These are phyloP conservation scores for Boletus eberwhitei DNA, from an alignment of 768 basidiomycete genomes.

Conservation along the genomic window DNA sequence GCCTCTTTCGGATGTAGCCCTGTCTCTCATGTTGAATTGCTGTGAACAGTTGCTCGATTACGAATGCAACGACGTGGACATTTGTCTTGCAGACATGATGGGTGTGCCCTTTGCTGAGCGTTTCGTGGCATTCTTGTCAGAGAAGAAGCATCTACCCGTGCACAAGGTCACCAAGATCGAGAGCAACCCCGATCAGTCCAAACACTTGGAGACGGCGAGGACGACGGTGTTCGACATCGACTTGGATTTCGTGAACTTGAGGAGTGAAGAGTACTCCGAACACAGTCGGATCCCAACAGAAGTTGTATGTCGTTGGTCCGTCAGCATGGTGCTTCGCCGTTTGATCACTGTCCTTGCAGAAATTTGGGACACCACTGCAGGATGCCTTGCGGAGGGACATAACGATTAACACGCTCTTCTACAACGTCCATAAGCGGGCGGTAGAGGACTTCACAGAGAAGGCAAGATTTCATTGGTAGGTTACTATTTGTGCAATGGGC, in stretches of 20 bases:
- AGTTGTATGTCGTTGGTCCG: conserved; percentile 53
- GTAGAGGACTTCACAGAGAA: conserved; percentile 88
- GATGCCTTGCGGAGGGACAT: conserved; percentile 90
- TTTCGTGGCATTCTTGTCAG: conserved; percentile 56
- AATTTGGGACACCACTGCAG: conserved; percentile 87
- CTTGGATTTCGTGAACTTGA: conserved; percentile 90
- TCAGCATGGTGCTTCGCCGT: neutral
- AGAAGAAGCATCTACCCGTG: conserved; percentile 29
- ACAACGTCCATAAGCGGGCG: conserved; percentile 81
- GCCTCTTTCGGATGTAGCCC: conserved; percentile 1
- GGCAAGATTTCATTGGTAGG: conserved; percentile 37
- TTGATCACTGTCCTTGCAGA: conserved; percentile 40
- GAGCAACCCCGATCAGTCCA: conserved; percentile 94
- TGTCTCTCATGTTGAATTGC: conserved; percentile 12
- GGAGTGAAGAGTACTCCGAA: conserved; percentile 88
- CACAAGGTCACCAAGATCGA: conserved; percentile 77
- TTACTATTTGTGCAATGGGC: neutral
- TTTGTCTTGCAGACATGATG: conserved; percentile 87
- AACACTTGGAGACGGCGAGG: conserved; percentile 94
- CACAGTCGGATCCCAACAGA: conserved; percentile 85
- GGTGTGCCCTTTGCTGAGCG: conserved; percentile 84
- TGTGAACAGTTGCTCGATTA: conserved; percentile 66
- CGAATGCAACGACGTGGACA: conserved; percentile 88
- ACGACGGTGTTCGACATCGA: conserved; percentile 77
- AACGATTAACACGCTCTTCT: conserved; percentile 95